Conservation (phyloP, 345 rosid genomes). For the Nasturtium officinale region DNA sequence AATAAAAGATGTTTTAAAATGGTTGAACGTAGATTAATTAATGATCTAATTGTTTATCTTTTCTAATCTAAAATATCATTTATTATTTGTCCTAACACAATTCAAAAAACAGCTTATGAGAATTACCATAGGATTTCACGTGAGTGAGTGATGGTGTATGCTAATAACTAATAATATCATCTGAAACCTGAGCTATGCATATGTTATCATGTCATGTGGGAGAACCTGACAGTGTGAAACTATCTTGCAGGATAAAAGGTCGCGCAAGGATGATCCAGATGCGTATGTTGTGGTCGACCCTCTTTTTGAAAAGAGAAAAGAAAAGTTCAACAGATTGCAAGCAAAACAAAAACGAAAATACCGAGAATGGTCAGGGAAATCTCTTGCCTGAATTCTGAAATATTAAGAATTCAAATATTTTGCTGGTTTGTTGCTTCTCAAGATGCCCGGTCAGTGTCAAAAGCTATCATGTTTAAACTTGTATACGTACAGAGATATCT, state of each 20-base stretch:
- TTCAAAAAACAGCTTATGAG: not conserved
- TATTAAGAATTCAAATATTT: not conserved
- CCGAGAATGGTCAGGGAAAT: constrained; percentile 93
- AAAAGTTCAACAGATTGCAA: constrained; percentile 87
- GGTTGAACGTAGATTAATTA: not conserved
- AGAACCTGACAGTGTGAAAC: constrained; percentile 16
- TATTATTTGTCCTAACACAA: not conserved
- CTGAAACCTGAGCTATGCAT: constrained; percentile 9
- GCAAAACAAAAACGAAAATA: constrained; percentile 83
- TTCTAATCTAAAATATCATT: not conserved
- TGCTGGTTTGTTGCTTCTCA: constrained; percentile 8
- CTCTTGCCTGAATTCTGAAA: constrained; percentile 65
- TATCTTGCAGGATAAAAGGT: constrained; percentile 67
- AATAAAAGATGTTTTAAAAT: too few species aligned
- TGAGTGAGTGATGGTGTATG: not conserved
- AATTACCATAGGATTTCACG: too few species aligned
- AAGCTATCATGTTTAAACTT: constrained; percentile 9
- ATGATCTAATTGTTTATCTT: not conserved
- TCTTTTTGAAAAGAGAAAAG: constrained; percentile 93
- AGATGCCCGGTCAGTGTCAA: not conserved
- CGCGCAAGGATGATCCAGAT: constrained; percentile 79
- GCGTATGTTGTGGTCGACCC: constrained; percentile 92
- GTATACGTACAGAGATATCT: constrained; percentile 9
- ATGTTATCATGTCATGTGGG: not conserved
- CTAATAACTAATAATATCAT: constrained; percentile 2